These are phyloP conservation scores for Fusarium compactum DNA, from an alignment of 2,329 filamentous ascomycete species.

Conservation along the genomic window DNA sequence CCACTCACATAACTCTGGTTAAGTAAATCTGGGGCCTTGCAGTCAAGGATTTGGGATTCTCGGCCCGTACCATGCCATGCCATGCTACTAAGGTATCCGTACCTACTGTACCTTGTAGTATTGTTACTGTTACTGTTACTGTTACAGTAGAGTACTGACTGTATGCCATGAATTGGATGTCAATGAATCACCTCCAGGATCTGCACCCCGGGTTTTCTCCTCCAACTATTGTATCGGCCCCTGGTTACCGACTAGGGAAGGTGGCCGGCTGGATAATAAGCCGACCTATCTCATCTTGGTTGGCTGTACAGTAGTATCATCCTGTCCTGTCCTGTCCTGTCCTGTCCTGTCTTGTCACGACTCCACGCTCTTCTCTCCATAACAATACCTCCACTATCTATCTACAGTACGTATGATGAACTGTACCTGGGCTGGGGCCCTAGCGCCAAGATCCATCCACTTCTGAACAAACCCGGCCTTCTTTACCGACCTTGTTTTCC, in stretches of 20 bases:
- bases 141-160: background rate
- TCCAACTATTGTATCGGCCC: slow-evolving; percentile 35
- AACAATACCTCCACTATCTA: background rate
- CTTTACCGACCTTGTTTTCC: slow-evolving; percentile 19
- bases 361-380: background rate
- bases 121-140: background rate
- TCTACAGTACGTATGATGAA: background rate
- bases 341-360: background rate
- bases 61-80: slow-evolving; percentile 38
- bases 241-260: slow-evolving; percentile 38
- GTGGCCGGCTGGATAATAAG: slow-evolving; percentile 30
- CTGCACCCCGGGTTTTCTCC: slow-evolving; percentile 45
- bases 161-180: background rate
- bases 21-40: slow-evolving; percentile 1
- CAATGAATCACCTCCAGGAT: slow-evolving; percentile 34
- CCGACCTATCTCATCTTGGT: background rate
- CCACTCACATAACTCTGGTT: slow-evolving; percentile 36
- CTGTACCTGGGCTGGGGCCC: slow-evolving; percentile 18
- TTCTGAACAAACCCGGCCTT: slow-evolving; percentile 22
- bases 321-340: background rate
- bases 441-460: slow-evolving; percentile 27
- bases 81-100: no score
- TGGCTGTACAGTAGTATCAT: background rate
- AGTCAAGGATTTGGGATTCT: slow-evolving; percentile 43
- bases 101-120: background rate